Evolutionary conservation across 2,329 filamentous ascomycete species (phyloP).

Genomic region (Cercospora sp.): DNA sequence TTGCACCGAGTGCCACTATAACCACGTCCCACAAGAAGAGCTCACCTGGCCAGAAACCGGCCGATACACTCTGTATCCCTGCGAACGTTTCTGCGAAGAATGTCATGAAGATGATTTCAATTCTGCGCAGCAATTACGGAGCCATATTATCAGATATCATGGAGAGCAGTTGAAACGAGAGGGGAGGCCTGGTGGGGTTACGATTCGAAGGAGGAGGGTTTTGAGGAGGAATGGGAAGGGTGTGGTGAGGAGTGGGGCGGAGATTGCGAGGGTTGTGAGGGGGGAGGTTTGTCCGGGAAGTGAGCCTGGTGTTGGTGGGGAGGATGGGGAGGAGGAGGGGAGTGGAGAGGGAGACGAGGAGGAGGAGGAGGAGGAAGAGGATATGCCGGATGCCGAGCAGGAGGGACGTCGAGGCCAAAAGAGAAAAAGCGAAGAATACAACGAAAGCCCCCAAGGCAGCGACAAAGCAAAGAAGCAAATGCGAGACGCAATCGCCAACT

Average conservation of each 20-base stretch:
- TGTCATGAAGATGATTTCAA: background rate
- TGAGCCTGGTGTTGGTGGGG: background rate
- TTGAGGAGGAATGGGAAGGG: background rate
- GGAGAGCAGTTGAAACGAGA: background rate
- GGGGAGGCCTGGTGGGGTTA: background rate
- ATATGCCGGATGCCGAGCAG: background rate
- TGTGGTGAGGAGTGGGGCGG: background rate
- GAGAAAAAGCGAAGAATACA: background rate
- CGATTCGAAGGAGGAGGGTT: background rate
- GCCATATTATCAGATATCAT: background rate
- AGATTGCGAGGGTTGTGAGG: background rate
- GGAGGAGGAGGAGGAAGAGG: background rate
- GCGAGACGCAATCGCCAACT: background rate
- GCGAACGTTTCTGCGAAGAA: slow-evolving; percentile 1
- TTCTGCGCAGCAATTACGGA: background rate
- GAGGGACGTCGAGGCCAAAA: background rate
- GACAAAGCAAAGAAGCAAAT: background rate
- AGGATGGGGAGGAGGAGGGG: background rate
- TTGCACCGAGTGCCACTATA: background rate
- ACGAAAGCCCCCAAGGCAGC: background rate
- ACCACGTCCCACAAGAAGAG: background rate
- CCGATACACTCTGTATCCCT: background rate
- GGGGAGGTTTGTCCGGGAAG: background rate
- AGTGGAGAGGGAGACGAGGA: background rate
- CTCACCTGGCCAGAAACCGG: background rate